A percentile compares a stretch with the other conserved stretches of the same genome.
Conservation (phyloP, 164 flowering plant genomes). For the Magnolia changhungtana region DNA sequence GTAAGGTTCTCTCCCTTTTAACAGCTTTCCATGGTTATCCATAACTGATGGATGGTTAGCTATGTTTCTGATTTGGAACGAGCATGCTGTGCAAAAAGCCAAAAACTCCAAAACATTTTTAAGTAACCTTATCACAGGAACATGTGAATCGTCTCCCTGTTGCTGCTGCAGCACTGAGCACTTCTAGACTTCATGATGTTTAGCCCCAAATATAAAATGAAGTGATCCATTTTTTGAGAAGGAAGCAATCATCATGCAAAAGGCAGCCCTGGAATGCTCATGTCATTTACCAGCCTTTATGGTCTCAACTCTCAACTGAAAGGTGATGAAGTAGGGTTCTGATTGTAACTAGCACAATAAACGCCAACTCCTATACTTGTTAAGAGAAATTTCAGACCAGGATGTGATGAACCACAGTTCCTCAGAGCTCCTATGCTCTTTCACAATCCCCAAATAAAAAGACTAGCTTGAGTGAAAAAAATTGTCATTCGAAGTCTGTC, state of each 20-base stretch:
- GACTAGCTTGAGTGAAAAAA: not conserved
- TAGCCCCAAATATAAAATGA: too few species aligned
- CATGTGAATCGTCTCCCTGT: too few species aligned
- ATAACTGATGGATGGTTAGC: not conserved
- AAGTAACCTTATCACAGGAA: too few species aligned
- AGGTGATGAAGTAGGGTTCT: not conserved
- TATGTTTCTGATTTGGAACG: not conserved
- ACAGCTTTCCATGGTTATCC: not conserved
- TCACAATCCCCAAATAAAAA: not conserved
- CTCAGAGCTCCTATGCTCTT: not conserved
- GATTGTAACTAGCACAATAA: not conserved
- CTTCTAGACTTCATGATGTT: too few species aligned
- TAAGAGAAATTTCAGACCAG: not conserved
- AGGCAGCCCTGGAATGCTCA: not conserved
- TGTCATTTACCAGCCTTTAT: not conserved
- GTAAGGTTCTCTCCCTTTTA: too few species aligned
- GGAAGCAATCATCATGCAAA: not conserved
- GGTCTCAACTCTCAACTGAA: not conserved
- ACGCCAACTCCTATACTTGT: not conserved
- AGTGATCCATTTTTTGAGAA: too few species aligned
- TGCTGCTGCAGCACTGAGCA: too few species aligned
- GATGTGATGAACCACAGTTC: not conserved
- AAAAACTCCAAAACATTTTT: too few species aligned
- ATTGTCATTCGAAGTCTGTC: not conserved
- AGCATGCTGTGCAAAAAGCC: not conserved